A percentile compares a stretch with the other conserved stretches of the same genome.
These are phyloP conservation scores for Austropuccinia psidii DNA, from an alignment of 1,284 basidiomycete genomes.

Conservation along the genomic window DNA sequence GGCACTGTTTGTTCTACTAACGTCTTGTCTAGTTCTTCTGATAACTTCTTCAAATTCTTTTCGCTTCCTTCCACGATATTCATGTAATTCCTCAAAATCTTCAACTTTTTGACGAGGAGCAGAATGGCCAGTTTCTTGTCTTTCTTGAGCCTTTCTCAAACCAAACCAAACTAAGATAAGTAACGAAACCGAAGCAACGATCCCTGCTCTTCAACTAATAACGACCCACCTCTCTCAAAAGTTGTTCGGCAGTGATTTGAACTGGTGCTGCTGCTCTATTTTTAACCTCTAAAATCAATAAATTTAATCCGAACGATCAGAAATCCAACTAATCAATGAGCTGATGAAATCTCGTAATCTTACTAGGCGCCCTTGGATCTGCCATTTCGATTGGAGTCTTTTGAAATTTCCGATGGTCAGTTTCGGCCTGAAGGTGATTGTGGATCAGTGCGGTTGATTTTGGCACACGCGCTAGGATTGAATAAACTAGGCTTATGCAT, in stretches of 20 bases:
- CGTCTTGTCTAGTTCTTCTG: slow-evolving; percentile 75
- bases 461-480: too few species aligned
- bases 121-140: slow-evolving; percentile 81
- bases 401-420: neutral
- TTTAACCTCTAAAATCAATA: slow-evolving; percentile 31
- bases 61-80: slow-evolving; percentile 87
- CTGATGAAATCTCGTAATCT: too few species aligned
- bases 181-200: too few species aligned
- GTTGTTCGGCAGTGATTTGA: slow-evolving; percentile 93
- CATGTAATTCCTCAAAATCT: slow-evolving; percentile 93
- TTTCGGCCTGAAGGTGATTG: neutral
- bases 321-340: too few species aligned
- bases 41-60: slow-evolving; percentile 96
- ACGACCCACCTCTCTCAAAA: slow-evolving; percentile 71
- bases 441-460: too few species aligned
- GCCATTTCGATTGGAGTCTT: slow-evolving; percentile 15
- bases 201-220: too few species aligned
- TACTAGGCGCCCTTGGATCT: slow-evolving; percentile 32
- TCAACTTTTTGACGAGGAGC: slow-evolving; percentile 92
- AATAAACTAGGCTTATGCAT: neutral
- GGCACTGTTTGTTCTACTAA: slow-evolving; percentile 50
- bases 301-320: too few species aligned
- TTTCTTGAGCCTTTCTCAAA: slow-evolving; percentile 70
- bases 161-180: neutral
- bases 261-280: slow-evolving; percentile 36